phyloP scores from a whole-genome alignment of 306 rosid species.

The Canavalia gladiata region DNA sequence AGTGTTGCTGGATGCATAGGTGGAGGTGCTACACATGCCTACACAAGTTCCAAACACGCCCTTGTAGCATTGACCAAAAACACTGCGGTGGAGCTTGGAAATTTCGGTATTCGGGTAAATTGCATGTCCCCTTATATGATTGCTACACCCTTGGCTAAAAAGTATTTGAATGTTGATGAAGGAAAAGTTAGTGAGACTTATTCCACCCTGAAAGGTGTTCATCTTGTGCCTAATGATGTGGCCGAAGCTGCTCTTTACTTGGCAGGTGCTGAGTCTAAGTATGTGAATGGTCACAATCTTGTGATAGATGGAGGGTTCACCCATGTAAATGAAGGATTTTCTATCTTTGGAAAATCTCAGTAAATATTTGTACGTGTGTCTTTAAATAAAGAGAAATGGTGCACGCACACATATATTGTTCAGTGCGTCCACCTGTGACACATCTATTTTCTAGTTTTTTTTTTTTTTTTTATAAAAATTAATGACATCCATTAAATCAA shows the following conservation, averaged over 20 bases:
- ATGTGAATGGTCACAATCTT: conserved; percentile 61
- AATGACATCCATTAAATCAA: too few relatives aligned
- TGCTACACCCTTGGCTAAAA: conserved; percentile 23
- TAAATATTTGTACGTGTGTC: not conserved
- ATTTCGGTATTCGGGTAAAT: conserved; percentile 60
- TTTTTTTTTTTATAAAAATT: too few relatives aligned
- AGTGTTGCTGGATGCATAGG: conserved; percentile 42
- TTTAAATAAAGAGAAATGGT: not conserved
- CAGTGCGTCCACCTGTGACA: too few relatives aligned
- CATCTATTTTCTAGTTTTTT: too few relatives aligned
- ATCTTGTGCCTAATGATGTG: conserved; percentile 49
- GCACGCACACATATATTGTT: too few relatives aligned
- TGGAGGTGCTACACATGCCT: conserved; percentile 52
- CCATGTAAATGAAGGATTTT: not conserved
- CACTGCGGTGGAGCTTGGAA: conserved; percentile 58
- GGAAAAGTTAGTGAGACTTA: not conserved
- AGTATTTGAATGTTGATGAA: conserved; percentile 28
- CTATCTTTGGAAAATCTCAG: not conserved
- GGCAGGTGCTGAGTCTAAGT: conserved; percentile 61
- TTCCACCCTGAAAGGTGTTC: conserved; percentile 49
- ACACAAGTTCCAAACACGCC: conserved; percentile 58
- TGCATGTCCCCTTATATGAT: conserved; percentile 52
- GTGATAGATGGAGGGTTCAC: conserved; percentile 62
- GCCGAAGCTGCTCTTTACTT: conserved; percentile 64
- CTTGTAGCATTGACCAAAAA: conserved; percentile 56